Conservation (phyloP, 768 basidiomycete genomes). For the Ephemerocybe angulata region DNA sequence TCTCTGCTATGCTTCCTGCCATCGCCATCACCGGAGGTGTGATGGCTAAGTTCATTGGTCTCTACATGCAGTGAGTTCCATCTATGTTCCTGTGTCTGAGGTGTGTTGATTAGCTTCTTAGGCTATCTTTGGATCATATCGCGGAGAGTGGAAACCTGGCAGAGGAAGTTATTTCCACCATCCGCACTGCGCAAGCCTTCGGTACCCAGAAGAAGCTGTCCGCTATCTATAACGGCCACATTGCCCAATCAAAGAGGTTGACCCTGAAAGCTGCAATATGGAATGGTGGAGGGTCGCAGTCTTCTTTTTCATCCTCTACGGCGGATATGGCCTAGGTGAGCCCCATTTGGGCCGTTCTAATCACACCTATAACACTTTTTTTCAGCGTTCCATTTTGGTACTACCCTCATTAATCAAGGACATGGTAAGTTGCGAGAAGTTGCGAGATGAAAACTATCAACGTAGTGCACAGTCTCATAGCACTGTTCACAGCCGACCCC, state of each 20-base stretch:
- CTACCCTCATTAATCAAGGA: constrained; percentile 61
- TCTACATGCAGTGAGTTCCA: constrained; percentile 53
- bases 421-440: constrained; percentile 34
- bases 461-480: no score
- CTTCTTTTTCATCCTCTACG: constrained; percentile 75
- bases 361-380: neutral
- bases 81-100: neutral
- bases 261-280: constrained; percentile 49
- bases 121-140: constrained; percentile 56
- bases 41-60: constrained; percentile 56
- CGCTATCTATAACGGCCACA: constrained; percentile 53
- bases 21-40: constrained; percentile 61
- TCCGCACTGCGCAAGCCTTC: no score
- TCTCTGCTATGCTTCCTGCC: constrained; percentile 70
- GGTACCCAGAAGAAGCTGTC: constrained; percentile 60
- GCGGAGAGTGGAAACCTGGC: constrained; percentile 74
- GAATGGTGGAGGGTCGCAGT: constrained; percentile 50
- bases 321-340: constrained; percentile 56
- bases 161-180: no score
- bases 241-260: constrained; percentile 40
- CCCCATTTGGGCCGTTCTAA: neutral
- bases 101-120: constrained; percentile 15
- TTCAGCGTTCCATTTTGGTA: constrained; percentile 76
- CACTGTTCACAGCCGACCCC: constrained; percentile 43
- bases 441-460: no score